A percentile compares a stretch with the other conserved stretches of the same genome.
phyloP scores from a whole-genome alignment of 2,329 filamentous ascomycete genomes.

The Tolypocladium pustulatum region DNA sequence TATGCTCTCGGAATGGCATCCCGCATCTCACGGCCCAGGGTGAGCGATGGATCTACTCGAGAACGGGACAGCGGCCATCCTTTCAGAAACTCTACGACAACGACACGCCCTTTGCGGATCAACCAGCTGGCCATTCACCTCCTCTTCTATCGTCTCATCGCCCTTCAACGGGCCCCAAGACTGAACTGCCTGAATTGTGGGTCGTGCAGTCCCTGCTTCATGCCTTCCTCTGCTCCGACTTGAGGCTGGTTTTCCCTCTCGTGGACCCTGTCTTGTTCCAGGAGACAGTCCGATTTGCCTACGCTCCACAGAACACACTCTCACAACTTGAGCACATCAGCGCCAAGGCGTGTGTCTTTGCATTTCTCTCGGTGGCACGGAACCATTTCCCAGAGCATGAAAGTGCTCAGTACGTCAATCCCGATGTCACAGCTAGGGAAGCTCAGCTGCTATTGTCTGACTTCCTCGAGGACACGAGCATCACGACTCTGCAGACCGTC shows the following conservation, averaged over 20 bases:
- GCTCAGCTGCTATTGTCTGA: constrained; percentile 31
- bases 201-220: constrained; percentile 16
- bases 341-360: constrained; percentile 35
- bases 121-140: not conserved
- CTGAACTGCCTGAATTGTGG: constrained; percentile 22
- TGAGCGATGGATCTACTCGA: constrained; percentile 34
- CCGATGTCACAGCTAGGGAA: constrained; percentile 27
- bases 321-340: constrained; percentile 16
- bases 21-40: constrained; percentile 37
- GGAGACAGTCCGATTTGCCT: constrained; percentile 33
- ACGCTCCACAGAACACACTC: constrained; percentile 15
- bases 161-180: not conserved
- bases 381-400: constrained; percentile 9
- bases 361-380: constrained; percentile 31
- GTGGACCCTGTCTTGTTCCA: constrained; percentile 35
- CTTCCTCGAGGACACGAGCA: constrained; percentile 28
- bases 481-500: constrained; percentile 33
- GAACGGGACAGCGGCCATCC: constrained; percentile 23
- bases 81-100: constrained; percentile 8
- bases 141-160: not conserved
- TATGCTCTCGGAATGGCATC: constrained; percentile 35
- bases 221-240: constrained; percentile 17
- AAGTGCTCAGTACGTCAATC: constrained; percentile 19
- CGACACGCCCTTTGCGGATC: not conserved
- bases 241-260: constrained; percentile 36